Conservation (phyloP, 306 rosid species). For the Medicago lupulina region DNA sequence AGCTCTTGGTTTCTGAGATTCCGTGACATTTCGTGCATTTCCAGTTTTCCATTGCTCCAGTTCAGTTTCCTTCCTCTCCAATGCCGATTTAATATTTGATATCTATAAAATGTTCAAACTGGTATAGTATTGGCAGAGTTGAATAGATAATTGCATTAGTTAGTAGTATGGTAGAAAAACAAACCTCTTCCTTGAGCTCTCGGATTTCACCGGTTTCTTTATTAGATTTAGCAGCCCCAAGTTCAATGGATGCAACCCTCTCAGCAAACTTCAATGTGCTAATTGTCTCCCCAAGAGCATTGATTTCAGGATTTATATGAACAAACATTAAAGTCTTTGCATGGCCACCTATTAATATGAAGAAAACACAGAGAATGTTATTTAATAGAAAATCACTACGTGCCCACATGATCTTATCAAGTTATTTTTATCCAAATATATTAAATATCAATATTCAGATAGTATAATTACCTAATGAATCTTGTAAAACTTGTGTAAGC, state of each 20-base stretch:
- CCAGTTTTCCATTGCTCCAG: conserved; percentile 71
- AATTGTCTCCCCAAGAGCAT: conserved; percentile 89
- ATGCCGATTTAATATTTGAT: conserved; percentile 72
- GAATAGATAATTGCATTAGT: conserved; percentile 25
- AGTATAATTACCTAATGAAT: conserved; percentile 76
- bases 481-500: conserved; percentile 95
- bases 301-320: conserved; percentile 88
- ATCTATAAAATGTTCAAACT: conserved; percentile 53
- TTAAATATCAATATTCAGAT: conserved; percentile 18
- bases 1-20: conserved; percentile 72
- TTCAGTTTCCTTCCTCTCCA: conserved; percentile 87
- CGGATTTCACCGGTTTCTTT: conserved; percentile 89
- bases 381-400: neutral
- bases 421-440: neutral
- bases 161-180: conserved; percentile 32
- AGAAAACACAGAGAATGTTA: neutral
- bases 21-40: conserved; percentile 49
- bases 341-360: conserved; percentile 72
- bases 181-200: conserved; percentile 90
- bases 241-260: conserved; percentile 93
- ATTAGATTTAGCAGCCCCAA: conserved; percentile 89
- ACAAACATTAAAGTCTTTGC: conserved; percentile 99
- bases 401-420: neutral
- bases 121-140: neutral
- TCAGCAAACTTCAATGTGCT: conserved; percentile 98